Base-by-base conservation (phyloP, 2,329 filamentous ascomycete species). In the Cephalotrichum gorgonifer region DNA sequence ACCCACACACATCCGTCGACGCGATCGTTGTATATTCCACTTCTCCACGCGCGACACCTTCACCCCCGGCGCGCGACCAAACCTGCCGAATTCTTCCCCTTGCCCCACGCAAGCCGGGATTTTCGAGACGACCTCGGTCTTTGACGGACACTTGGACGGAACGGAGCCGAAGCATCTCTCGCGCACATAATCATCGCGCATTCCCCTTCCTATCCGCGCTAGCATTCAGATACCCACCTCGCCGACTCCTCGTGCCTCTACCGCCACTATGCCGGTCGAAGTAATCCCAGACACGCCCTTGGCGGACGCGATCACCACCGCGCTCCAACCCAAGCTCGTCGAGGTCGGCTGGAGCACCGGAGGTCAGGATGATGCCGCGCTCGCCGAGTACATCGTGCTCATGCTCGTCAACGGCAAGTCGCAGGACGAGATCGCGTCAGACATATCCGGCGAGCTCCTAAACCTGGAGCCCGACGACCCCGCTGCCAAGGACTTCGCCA, bases 391-490 rank as follows among this genome's bases (percentile, higher is more conserved):
- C 70, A 93, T 98, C 56, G 85, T 97, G 51, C 80, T 97, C 54
- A 96, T 97, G 91, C 79, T 98, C 28, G 88, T 88, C 54, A 97
- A 96, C 68, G 88, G 90, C 59, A 96, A 95, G 67, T 89, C 86
- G 4, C 85, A 95, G 63, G 82, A 90, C 46, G 85, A 96, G 63
- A 91, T 98, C 55, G 86, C 89, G 9, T 73, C 79, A 41, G 93
- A 98, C 64, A 80, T 98, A 14, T 86, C 90, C 1, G 85, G 83
- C 55, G 93, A 98, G 58, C 77, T 98, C 39, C 78, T 98, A 3
- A 82, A 82, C 50, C 77, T 96, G 4, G 81, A 81, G 3, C 82
- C 88, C 43, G 89, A 95, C 52, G 91, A 96, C 58, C 81, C 85
- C 46, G 83, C 83, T 55, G 88, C 88, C 7, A 79, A 79, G 53